Base-by-base conservation (phyloP, 1,139 yeast species). In the Protomyces arabidopsidicola region DNA sequence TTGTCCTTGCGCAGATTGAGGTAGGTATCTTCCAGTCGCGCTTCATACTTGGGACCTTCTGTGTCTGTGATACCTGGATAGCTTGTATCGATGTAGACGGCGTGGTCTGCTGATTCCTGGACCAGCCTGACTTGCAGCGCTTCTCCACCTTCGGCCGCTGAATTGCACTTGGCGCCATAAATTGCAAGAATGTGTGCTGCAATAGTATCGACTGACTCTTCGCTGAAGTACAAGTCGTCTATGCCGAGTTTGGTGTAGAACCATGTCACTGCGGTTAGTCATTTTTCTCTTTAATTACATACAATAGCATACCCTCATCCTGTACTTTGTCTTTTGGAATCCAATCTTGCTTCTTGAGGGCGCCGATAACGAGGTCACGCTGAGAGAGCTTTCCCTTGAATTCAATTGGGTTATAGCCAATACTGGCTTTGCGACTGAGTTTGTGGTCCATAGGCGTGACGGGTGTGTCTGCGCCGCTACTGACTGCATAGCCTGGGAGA, bases 81-180 rank as follows among this genome's bases (percentile, higher is more conserved):
- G 35, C 83, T 78, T 36, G 95, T 84, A 73, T 90, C 96, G 74
- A 93, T 90, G 76, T 88, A 93, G 34, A 90, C 95, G 0, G 97
- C 97, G 72, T 90, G 96, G 73, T 88, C 93, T 18, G 84, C 87
- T 59, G 84, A 82, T 74, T 88, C 95, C 67, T 89, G 80, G 73
- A 82, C 84, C 74, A 88, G 86, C 66, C 86, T 88, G 70, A 89
- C 85, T 69, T 84, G 82, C 16, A 90, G 84, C 67, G 75, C 74
- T 67, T 76, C 81, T 16, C 53, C 48, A 9, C 24, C 45, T 68
- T 81, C 77, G 14, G 90, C 86, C 74, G 81, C 90, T 16, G 97
- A 96, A 70, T 93, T 95, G 65, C 93, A 84, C 75, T 93, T 93
- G 68, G 97, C 93, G 50, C 97, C 90, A 75, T 91, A 93, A 66